Evolutionary conservation across 805 yeast species (phyloP).

Genomic region (Candida pseudoglaebosa): DNA sequence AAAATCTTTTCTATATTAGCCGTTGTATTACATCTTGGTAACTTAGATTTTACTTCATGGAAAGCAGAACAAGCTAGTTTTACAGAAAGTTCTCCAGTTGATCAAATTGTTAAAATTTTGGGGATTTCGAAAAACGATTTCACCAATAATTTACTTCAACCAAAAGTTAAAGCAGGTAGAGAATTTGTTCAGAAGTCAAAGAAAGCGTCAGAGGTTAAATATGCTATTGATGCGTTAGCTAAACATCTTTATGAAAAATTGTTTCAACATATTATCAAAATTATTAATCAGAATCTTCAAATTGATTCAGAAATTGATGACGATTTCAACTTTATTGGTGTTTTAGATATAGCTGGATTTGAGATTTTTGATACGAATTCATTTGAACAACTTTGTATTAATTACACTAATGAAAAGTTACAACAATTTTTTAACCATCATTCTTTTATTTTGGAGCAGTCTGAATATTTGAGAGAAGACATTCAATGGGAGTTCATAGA

Average conservation of each 20-base stretch:
- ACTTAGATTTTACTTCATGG: conserved; percentile 65
- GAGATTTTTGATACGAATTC: conserved; percentile 56
- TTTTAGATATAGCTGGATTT: conserved; percentile 59
- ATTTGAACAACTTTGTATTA: conserved; percentile 58
- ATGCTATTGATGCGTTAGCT: conserved; percentile 81
- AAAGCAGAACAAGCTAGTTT: conserved; percentile 75
- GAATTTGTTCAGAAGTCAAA: conserved; percentile 80
- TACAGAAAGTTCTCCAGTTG: conserved; percentile 46
- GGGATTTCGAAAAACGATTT: conserved; percentile 55
- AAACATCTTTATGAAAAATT: conserved; percentile 81
- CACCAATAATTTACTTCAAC: conserved; percentile 61
- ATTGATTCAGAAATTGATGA: conserved; percentile 24
- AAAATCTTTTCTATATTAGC: conserved; percentile 68
- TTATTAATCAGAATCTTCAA: conserved; percentile 64
- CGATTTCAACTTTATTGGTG: conserved; percentile 45
- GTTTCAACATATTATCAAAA: conserved; percentile 71
- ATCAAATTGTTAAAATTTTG: conserved; percentile 53
- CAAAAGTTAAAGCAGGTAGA: conserved; percentile 86
- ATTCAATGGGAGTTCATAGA: conserved; percentile 76
- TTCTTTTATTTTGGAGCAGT: conserved; percentile 57
- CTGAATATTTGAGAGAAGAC: conserved; percentile 55
- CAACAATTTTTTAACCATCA: conserved; percentile 63
- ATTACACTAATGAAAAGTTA: conserved; percentile 56
- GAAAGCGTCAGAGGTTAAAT: conserved; percentile 74
- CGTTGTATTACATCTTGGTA: conserved; percentile 79